phyloP scores from a whole-genome alignment of 768 basidiomycete genomes.

The Psilocybe tampanensis region DNA sequence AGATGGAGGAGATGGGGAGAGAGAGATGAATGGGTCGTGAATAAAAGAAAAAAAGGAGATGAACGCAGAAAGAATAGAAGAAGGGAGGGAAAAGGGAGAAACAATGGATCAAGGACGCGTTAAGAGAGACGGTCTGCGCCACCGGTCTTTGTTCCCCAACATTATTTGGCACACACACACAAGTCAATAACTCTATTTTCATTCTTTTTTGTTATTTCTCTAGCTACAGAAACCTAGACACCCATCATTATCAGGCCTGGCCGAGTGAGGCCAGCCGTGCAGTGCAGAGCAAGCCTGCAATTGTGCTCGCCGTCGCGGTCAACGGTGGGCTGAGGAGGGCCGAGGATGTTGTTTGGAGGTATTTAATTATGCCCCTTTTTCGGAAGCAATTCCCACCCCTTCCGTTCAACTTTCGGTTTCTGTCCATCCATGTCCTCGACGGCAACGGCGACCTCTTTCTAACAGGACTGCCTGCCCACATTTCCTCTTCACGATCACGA shows the following conservation, averaged over 20 bases:
- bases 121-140: slow-evolving; percentile 17
- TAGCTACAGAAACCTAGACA: too few relatives aligned
- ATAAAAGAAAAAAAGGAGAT: slow-evolving; percentile 29
- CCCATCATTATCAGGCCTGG: too few relatives aligned
- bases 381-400: slow-evolving; percentile 20
- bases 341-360: neutral
- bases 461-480: neutral
- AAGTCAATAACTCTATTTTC: neutral
- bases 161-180: slow-evolving; percentile 17
- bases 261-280: too few relatives aligned
- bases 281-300: too few relatives aligned
- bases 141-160: slow-evolving; percentile 19
- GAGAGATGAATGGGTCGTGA: slow-evolving; percentile 23
- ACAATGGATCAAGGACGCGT: slow-evolving; percentile 20
- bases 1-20: slow-evolving; percentile 24
- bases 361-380: slow-evolving; percentile 15
- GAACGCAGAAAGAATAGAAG: slow-evolving; percentile 34
- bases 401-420: slow-evolving; percentile 12
- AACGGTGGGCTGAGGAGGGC: too few relatives aligned
- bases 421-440: neutral
- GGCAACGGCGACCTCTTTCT: neutral
- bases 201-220: neutral
- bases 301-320: neutral
- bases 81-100: slow-evolving; percentile 29
- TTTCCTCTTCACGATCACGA: slow-evolving; percentile 16